Conservation (phyloP, 2,329 filamentous ascomycete species). For the Diaporthe humulicola region DNA sequence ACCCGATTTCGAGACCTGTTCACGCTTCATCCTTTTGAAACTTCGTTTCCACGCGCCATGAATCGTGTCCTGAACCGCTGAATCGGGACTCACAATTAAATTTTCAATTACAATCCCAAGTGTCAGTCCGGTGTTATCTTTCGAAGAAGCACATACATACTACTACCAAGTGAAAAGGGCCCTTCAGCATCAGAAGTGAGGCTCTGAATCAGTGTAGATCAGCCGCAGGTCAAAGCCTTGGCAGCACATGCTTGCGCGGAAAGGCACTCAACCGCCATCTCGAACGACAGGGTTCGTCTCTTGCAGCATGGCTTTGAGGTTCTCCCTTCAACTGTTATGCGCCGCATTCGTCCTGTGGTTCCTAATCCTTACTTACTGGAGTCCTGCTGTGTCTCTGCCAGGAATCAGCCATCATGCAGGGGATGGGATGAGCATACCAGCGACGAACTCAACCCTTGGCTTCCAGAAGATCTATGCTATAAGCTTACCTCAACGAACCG, state of each 20-base stretch:
- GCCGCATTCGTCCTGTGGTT: neutral
- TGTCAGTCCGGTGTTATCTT: neutral
- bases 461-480: slow-evolving; percentile 17
- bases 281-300: neutral
- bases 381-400: neutral
- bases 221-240: neutral
- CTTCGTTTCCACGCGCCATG: neutral
- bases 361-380: neutral
- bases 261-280: neutral
- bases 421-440: neutral
- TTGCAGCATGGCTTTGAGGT: neutral
- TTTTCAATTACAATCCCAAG: too few relatives aligned
- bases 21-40: neutral
- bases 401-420: neutral
- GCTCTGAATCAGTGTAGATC: neutral
- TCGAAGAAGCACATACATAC: neutral
- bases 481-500: slow-evolving; percentile 6
- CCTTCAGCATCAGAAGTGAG: too few relatives aligned
- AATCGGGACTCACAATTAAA: neutral
- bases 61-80: neutral
- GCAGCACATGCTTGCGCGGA: neutral
- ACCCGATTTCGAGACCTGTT: neutral
- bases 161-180: neutral
- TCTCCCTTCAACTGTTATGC: neutral
- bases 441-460: slow-evolving; percentile 10